phyloP scores from a whole-genome alignment of 2,329 filamentous ascomycete species.

The Pseudogymnoascus sp. region DNA sequence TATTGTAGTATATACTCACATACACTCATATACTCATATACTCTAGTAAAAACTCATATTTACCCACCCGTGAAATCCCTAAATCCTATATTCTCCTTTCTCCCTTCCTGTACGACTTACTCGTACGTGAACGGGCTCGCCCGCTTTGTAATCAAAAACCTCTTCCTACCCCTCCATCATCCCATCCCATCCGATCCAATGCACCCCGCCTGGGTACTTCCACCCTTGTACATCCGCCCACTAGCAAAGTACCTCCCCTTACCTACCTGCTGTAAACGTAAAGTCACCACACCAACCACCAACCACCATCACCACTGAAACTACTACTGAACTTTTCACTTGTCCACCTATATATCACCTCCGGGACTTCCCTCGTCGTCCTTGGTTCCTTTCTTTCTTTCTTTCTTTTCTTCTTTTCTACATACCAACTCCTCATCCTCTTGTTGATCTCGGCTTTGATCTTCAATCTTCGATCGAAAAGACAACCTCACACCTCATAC shows the following conservation, averaged over 20 bases:
- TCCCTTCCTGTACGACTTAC: not conserved
- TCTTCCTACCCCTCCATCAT: not conserved
- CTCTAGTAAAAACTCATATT: no score
- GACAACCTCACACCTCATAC: not conserved
- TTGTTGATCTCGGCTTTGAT: not conserved
- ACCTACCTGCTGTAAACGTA: not conserved
- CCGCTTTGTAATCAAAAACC: not conserved
- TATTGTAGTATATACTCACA: no score
- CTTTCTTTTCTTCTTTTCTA: not conserved
- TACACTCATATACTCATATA: no score
- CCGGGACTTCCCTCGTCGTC: not conserved
- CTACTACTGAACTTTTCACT: not conserved
- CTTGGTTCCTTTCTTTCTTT: not conserved
- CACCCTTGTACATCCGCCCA: not conserved
- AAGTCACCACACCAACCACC: not conserved
- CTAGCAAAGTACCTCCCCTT: not conserved
- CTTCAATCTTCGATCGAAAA: not conserved
- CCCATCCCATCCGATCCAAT: not conserved
- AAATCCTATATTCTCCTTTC: not conserved
- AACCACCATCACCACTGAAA: not conserved
- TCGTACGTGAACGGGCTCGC: not conserved
- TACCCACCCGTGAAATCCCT: not conserved
- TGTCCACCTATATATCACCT: not conserved
- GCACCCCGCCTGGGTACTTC: not conserved
- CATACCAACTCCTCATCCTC: not conserved